Conservation (phyloP, 1,284 basidiomycete species). For the Cutaneotrichosporon sp. region DNA sequence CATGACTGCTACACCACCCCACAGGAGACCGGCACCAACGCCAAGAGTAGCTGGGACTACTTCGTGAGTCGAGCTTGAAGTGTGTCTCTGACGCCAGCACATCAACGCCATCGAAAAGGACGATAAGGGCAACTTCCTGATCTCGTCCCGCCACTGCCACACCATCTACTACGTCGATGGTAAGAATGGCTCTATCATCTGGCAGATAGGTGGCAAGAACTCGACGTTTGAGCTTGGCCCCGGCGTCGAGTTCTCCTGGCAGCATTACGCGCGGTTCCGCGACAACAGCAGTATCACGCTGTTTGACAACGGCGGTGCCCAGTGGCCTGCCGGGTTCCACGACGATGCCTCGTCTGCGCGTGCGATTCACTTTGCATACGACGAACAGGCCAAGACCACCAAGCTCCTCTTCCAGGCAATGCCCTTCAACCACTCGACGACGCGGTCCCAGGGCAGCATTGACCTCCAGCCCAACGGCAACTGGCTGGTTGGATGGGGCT, state of each 20-base stretch:
- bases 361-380: constrained; percentile 28
- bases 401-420: constrained; percentile 19
- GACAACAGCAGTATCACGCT: constrained; percentile 23
- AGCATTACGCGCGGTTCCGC: constrained; percentile 32
- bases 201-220: constrained; percentile 34
- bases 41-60: constrained; percentile 24
- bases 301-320: constrained; percentile 36
- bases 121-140: constrained; percentile 35
- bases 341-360: constrained; percentile 23
- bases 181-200: constrained; percentile 28
- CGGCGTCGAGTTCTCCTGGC: constrained; percentile 24
- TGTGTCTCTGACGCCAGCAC: constrained; percentile 17
- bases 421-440: constrained; percentile 23
- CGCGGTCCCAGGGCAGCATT: constrained; percentile 29
- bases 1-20: constrained; percentile 23
- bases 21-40: constrained; percentile 14
- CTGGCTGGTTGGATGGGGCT: constrained; percentile 24
- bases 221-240: constrained; percentile 26
- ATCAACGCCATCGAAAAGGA: constrained; percentile 41
- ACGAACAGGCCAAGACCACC: constrained; percentile 23
- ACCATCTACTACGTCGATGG: constrained; percentile 37
- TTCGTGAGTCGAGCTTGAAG: constrained; percentile 7
- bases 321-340: constrained; percentile 15
- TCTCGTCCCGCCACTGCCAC: constrained; percentile 35
- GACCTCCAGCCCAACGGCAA: constrained; percentile 25